Conservation (phyloP, 2,329 filamentous ascomycete genomes). For the Fusarium graminum region DNA sequence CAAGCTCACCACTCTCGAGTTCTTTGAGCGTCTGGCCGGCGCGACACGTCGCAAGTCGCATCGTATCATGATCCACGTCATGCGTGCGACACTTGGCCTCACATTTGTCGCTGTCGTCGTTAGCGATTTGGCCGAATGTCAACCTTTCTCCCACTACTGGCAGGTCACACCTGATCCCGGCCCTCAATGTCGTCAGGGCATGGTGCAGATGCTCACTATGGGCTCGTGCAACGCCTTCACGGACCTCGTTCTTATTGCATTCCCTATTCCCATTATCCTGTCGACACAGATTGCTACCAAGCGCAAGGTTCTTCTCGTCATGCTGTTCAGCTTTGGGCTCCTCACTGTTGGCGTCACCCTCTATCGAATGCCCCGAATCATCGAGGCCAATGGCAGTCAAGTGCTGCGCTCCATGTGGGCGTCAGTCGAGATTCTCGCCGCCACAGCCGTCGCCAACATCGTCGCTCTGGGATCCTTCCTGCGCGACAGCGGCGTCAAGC, state of each 20-base stretch:
- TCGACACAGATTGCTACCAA: slow-evolving; percentile 78
- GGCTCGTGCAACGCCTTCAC: slow-evolving; percentile 85
- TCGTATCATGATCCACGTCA: slow-evolving; percentile 74
- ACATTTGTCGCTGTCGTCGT: slow-evolving; percentile 85
- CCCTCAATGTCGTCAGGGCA: slow-evolving; percentile 83
- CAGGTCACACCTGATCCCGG: slow-evolving; percentile 85
- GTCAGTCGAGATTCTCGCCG: slow-evolving; percentile 87
- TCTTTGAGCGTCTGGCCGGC: slow-evolving; percentile 84
- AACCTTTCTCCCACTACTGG: slow-evolving; percentile 78
- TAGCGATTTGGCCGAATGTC: slow-evolving; percentile 84
- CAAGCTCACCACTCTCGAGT: slow-evolving; percentile 90
- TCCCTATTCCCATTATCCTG: slow-evolving; percentile 89
- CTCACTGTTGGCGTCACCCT: slow-evolving; percentile 81
- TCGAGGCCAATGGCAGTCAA: slow-evolving; percentile 76
- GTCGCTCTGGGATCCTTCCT: slow-evolving; percentile 91
- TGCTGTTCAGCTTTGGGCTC: slow-evolving; percentile 83
- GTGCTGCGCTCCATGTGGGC: slow-evolving; percentile 88
- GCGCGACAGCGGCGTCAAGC: slow-evolving; percentile 87
- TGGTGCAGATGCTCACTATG: slow-evolving; percentile 87
- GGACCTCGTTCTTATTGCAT: slow-evolving; percentile 84
- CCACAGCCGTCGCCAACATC: slow-evolving; percentile 85
- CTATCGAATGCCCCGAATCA: slow-evolving; percentile 80
- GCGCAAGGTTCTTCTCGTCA: slow-evolving; percentile 80
- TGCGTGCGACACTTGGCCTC: slow-evolving; percentile 76
- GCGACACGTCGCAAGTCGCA: slow-evolving; percentile 82